Base-by-base conservation (phyloP, 2,329 filamentous ascomycete genomes). In the Sporothrix curviconia region DNA sequence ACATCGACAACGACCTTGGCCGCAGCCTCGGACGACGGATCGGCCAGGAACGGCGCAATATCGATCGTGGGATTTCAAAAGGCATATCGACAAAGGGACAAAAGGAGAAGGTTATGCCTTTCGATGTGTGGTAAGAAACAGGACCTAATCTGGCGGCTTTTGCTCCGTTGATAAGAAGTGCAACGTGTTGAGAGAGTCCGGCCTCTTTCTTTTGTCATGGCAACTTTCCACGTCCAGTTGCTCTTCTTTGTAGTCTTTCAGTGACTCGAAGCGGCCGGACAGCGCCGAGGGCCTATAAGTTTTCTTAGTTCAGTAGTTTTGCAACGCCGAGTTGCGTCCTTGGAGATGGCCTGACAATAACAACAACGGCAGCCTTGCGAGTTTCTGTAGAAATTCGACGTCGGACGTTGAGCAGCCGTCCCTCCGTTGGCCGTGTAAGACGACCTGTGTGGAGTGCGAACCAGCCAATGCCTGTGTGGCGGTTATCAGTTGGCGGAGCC, bases 31-130 rank as follows among this genome's bases (percentile, higher is more conserved):
- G 67, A 68, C 1, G 56, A 46, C 15, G 69, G 64, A 52, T 70
- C 66, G 25, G 62, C 50, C 50, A 70, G 63, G 57, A 69, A 72
- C 36, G 68, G 66, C 14, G 61, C 62, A 32, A 71, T 66, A 54
- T 72, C 65, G 54, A 71, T 65, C 7, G 68, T 71, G 69, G 69
- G 32, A 71, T 67, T 3, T 39, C n/a, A 44, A 59, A 59, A 2
- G 57, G 30, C 52, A 59, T 59, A 9, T 37, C 40, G 17, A 6
- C 17, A 24, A 17, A 8, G 6, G 7, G 42, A 36, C 17, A 17
- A n/a, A 28, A 24, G 9, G 42, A 12, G 40, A 12, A 39, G 14
- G 15, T 39, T n/a, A n/a, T n/a, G n/a, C n/a, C n/a, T n/a, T 5
- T 32, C 28, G 28, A 32, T 32, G 28, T 5, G 28, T 32, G 28